Evolutionary conservation across 2,329 filamentous ascomycete genomes (phyloP).

Genomic region (Apiospora malaysiana): DNA sequence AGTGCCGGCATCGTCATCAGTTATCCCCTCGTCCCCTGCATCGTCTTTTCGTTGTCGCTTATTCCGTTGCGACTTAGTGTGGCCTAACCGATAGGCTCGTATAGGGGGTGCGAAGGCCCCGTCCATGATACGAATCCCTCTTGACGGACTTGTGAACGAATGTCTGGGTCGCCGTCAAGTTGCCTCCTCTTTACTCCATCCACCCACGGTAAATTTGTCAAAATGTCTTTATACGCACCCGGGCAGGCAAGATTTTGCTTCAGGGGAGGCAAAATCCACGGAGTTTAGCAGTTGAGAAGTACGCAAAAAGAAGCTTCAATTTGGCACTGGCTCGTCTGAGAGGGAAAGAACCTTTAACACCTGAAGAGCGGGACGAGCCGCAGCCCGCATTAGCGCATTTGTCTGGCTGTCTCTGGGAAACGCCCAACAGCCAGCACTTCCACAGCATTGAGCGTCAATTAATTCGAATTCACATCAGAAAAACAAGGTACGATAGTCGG

Average conservation of each 20-base stretch:
- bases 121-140: constrained; percentile 28
- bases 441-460: neutral
- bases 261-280: neutral
- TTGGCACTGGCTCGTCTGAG: neutral
- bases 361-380: constrained; percentile 28
- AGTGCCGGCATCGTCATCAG: constrained; percentile 19
- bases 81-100: constrained; percentile 35
- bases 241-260: neutral
- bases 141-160: neutral
- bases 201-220: neutral
- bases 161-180: neutral
- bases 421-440: neutral
- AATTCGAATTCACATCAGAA: too few species aligned
- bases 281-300: neutral
- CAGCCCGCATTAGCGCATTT: constrained; percentile 27
- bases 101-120: constrained; percentile 39
- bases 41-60: constrained; percentile 43
- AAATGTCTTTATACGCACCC: neutral
- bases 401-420: neutral
- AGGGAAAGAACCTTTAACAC: neutral
- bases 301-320: neutral
- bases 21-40: neutral
- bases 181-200: neutral
- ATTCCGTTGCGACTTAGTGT: constrained; percentile 30
- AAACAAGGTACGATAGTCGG: too few species aligned